Evolutionary conservation across 2,329 filamentous ascomycete species (phyloP).

Genomic region (Geosmithia putterillii): DNA sequence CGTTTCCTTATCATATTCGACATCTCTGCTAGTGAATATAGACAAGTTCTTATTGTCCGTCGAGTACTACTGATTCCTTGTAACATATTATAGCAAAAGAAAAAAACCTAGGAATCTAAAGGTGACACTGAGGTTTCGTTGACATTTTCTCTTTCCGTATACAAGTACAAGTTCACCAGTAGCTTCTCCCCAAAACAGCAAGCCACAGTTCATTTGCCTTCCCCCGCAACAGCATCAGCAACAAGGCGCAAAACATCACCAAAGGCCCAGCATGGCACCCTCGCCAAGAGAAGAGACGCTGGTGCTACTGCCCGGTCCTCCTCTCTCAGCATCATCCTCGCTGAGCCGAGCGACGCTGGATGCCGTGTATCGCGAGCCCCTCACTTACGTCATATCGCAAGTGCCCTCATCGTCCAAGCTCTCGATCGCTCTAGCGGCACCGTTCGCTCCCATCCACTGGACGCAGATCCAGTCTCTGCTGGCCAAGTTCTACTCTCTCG

Average conservation of each 20-base stretch:
- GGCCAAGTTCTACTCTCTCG: conserved; percentile 65
- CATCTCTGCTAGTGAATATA: too few species aligned
- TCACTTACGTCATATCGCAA: not conserved
- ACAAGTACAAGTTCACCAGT: too few species aligned
- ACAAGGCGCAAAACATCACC: not conserved
- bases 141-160: too few species aligned
- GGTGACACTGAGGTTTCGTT: too few species aligned
- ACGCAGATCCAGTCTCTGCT: conserved; percentile 49
- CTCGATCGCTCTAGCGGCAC: not conserved
- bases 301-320: not conserved
- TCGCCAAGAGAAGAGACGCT: not conserved
- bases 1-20: too few species aligned
- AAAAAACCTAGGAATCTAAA: too few species aligned
- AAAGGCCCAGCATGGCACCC: not conserved
- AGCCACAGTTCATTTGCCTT: not conserved
- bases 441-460: not conserved
- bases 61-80: too few species aligned
- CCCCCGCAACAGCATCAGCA: not conserved
- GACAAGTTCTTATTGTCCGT: too few species aligned
- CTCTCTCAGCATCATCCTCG: not conserved
- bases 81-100: too few species aligned
- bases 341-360: not conserved
- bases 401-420: not conserved
- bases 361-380: not conserved
- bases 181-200: too few species aligned